Evolutionary conservation across 1,284 basidiomycete species (phyloP), one percentile per base, ranked within the genome.

Genomic region (Exobasidium cylindrosporum): DNA sequence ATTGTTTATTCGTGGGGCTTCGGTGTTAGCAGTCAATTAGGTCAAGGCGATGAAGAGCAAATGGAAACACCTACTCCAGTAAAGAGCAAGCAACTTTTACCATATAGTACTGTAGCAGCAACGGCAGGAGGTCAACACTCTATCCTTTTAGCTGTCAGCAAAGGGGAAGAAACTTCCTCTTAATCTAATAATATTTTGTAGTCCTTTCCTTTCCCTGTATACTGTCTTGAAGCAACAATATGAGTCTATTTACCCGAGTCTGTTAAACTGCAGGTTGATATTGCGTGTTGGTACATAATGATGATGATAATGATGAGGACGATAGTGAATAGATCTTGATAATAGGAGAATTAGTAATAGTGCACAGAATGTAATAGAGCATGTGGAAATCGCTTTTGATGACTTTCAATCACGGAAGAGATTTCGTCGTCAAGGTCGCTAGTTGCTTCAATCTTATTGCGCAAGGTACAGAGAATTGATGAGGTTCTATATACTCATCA

Each of bases 341-440:
- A 45, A 23, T 43, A 50, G 11, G 26, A 23, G 29, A 23, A 30
- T 56, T 54, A 78, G 54, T 78, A 79, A 47, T 67, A 79, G 11
- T 61, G 67, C 31, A 80, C 89, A 11, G 90, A 90, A 78, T 98
- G 96, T 52, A 98, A 83, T 31, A 98, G 82, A 74, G 87, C 88
- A 81, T 98, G 96, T 0, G 95, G 92, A 80, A 97, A 92, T 57
- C 86, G 88, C 59, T 90, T 88, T 78, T 91, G 88, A 69, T 98
- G 95, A 31, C 77, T 79, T 68, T 90, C 85, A 29, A 99, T 83
- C 66, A 99, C 95, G 58, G 83, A 83, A 70, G 90, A 89, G 62
- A 99, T 97, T 46, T 92, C 90, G 70, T 89, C 88, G 80, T 99
- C 96, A 45, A 97, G 83, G 77, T 97, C 92, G 61, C 85, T 84